phyloP scores from a whole-genome alignment of 1,284 basidiomycete genomes.

The Golubevia sp. region DNA sequence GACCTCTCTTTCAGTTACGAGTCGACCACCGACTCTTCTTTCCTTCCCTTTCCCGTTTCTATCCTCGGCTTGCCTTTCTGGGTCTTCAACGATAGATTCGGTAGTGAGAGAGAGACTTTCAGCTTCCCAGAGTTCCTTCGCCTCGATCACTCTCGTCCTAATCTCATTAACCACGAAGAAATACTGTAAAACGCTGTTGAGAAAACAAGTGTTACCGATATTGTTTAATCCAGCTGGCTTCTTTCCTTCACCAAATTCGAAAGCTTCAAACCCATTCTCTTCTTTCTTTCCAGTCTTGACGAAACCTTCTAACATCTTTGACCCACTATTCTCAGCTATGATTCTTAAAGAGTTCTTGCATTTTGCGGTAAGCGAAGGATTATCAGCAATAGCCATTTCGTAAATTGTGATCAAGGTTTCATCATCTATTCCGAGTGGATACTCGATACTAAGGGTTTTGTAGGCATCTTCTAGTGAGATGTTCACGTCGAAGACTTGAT shows the following conservation, averaged over 20 bases:
- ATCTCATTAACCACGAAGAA: too few species aligned
- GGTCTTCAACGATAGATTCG: too few species aligned
- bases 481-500: neutral
- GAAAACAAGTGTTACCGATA: slow-evolving; percentile 54
- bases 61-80: too few species aligned
- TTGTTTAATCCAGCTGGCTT: slow-evolving; percentile 31
- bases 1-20: neutral
- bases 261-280: neutral
- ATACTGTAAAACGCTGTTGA: slow-evolving; percentile 43
- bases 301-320: neutral
- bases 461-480: neutral
- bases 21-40: neutral
- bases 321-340: neutral
- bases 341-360: neutral
- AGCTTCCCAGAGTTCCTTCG: too few species aligned
- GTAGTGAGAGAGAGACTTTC: too few species aligned
- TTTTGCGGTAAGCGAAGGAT: neutral
- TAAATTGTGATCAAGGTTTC: neutral
- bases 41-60: too few species aligned
- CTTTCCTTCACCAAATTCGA: neutral
- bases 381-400: neutral
- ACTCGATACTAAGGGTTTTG: neutral
- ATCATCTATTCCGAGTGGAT: neutral
- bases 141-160: too few species aligned
- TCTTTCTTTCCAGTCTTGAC: neutral